Percentiles rank a stretch among this genome's conserved stretches.
Evolutionary conservation across 2,329 filamentous ascomycete genomes (phyloP).

Genomic region (Phoma sp.): DNA sequence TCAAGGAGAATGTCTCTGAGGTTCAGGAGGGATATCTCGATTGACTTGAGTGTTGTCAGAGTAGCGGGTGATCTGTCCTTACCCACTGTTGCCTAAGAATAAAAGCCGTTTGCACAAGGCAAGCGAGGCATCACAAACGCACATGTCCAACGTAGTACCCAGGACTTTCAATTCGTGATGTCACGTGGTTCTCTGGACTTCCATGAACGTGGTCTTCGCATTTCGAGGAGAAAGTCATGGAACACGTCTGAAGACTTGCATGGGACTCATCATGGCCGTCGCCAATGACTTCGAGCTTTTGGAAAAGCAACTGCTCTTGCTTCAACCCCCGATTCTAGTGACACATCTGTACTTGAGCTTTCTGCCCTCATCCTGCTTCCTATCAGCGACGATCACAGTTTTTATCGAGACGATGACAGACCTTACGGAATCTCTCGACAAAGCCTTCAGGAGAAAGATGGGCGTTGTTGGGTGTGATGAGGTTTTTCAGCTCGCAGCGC

Average conservation of each 20-base stretch:
- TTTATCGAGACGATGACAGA: background rate
- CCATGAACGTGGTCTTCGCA: too few species aligned
- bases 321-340: background rate
- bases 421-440: conserved; percentile 8
- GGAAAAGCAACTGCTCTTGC: background rate
- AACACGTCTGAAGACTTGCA: too few species aligned
- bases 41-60: too few species aligned
- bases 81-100: too few species aligned
- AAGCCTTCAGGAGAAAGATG: conserved; percentile 10
- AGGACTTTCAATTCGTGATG: too few species aligned
- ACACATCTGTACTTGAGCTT: conserved; percentile 7
- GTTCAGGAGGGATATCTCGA: too few species aligned
- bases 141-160: too few species aligned
- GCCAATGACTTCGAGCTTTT: background rate
- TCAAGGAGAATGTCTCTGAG: background rate
- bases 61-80: too few species aligned
- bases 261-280: background rate
- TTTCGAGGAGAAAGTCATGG: too few species aligned
- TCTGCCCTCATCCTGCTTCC: conserved; percentile 9
- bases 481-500: conserved; percentile 14
- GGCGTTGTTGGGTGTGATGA: conserved; percentile 14
- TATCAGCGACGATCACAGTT: background rate
- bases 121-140: too few species aligned
- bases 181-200: too few species aligned
- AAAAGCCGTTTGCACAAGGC: too few species aligned